Percentiles rank a stretch among this genome's conserved stretches.
Evolutionary conservation across 176 grass and related monocot genomes (phyloP).

Genomic region (Raddia guianensis): DNA sequence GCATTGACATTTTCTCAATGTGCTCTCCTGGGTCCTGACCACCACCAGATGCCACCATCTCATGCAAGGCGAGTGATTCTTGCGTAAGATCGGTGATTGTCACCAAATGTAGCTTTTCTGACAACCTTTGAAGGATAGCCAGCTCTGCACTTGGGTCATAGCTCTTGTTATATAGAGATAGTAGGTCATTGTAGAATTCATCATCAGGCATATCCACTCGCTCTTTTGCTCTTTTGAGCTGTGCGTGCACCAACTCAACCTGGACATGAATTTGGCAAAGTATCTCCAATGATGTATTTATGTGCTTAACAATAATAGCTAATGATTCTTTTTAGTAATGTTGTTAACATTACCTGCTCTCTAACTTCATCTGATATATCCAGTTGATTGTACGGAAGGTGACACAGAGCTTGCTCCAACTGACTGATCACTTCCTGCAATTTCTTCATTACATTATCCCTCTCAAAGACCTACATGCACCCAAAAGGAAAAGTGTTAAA

Average conservation of each 20-base stretch:
- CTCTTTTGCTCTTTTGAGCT: conserved; percentile 89
- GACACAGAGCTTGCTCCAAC: conserved; percentile 64
- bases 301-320: neutral
- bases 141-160: conserved; percentile 51
- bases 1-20: conserved; percentile 93
- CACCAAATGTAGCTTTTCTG: conserved; percentile 65
- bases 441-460: conserved; percentile 56
- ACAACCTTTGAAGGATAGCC: conserved; percentile 59
- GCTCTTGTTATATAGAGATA: conserved; percentile 69
- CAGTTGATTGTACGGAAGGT: conserved; percentile 62
- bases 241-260: conserved; percentile 86
- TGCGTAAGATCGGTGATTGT: conserved; percentile 90
- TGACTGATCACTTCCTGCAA: conserved; percentile 60
- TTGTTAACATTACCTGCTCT: conserved; percentile 62
- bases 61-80: conserved; percentile 94
- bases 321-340: conserved; percentile 28
- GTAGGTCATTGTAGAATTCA: conserved; percentile 64
- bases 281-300: conserved; percentile 24
- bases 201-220: conserved; percentile 55
- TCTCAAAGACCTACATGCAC: conserved; percentile 64
- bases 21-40: conserved; percentile 80
- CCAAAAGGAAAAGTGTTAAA: neutral
- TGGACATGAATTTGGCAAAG: conserved; percentile 40
- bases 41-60: conserved; percentile 77
- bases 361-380: conserved; percentile 89